These are phyloP conservation scores for Eucalyptus marginata DNA, from an alignment of 345 rosid genomes.

Conservation along the genomic window DNA sequence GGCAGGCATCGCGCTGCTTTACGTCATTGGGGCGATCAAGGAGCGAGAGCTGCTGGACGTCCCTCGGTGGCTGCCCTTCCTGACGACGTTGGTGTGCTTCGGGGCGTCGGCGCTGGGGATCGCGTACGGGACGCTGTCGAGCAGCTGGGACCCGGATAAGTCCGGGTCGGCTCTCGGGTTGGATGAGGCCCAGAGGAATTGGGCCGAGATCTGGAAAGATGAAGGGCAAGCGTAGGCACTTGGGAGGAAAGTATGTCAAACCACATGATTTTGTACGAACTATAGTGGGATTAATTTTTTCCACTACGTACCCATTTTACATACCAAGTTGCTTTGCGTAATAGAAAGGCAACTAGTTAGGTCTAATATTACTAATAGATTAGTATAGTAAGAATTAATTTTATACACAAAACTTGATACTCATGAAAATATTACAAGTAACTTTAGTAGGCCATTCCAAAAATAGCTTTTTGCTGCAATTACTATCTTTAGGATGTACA, in stretches of 20 bases:
- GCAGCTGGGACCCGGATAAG: slow-evolving; percentile 55
- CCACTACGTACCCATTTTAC: not conserved
- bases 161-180: slow-evolving; percentile 57
- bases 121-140: slow-evolving; percentile 72
- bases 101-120: slow-evolving; percentile 59
- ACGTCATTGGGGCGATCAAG: not conserved
- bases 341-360: not conserved
- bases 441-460: not conserved
- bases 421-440: not conserved
- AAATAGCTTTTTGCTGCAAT: not conserved
- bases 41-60: slow-evolving; percentile 42
- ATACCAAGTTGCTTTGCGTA: not conserved
- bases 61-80: slow-evolving; percentile 52
- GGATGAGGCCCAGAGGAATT: slow-evolving; percentile 49
- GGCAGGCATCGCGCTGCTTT: not conserved
- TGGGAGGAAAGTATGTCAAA: not conserved
- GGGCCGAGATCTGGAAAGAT: slow-evolving; percentile 82
- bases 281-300: not conserved
- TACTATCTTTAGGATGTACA: not conserved
- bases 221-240: slow-evolving; percentile 5
- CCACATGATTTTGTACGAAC: not conserved
- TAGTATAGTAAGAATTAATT: not conserved
- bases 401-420: not conserved
- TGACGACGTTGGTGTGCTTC: slow-evolving; percentile 40
- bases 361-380: not conserved